Conservation (phyloP, 768 basidiomycete species). For the Psilocybe subaeruginosa region DNA sequence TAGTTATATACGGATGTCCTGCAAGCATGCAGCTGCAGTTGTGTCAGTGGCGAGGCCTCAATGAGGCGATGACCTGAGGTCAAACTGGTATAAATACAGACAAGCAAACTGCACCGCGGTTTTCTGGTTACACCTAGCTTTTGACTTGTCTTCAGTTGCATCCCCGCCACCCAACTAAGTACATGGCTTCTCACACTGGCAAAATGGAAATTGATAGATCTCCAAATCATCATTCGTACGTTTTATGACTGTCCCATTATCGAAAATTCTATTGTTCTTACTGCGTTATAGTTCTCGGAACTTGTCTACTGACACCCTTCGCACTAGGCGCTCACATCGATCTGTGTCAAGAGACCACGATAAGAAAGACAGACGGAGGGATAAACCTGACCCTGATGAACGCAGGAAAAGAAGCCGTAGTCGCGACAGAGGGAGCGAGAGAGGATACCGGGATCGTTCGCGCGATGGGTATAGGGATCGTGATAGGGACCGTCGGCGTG, state of each 20-base stretch:
- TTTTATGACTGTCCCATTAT: slow-evolving; percentile 14
- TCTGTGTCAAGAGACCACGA: slow-evolving; percentile 71
- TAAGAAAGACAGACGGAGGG: slow-evolving; percentile 55
- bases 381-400: slow-evolving; percentile 58
- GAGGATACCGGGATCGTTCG: slow-evolving; percentile 54
- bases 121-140: slow-evolving; percentile 2
- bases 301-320: slow-evolving; percentile 77
- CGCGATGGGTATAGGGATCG: slow-evolving; percentile 55
- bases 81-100: slow-evolving; percentile 15
- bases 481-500: slow-evolving; percentile 51
- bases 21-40: not conserved
- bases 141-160: not conserved
- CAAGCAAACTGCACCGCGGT: slow-evolving; percentile 21
- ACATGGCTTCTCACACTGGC: slow-evolving; percentile 51
- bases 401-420: slow-evolving; percentile 67
- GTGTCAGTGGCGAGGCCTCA: not conserved
- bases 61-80: not conserved
- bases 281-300: slow-evolving; percentile 58
- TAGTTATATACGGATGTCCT: not conserved
- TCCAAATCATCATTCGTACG: slow-evolving; percentile 65
- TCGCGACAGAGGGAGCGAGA: slow-evolving; percentile 59
- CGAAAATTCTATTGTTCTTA: slow-evolving; percentile 1
- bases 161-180: not conserved
- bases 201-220: slow-evolving; percentile 70
- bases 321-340: slow-evolving; percentile 71